Evolutionary conservation across 2,329 filamentous ascomycete genomes (phyloP), one percentile per base, ranked within the genome.

Genomic region (Cryphonectria carpinicola): DNA sequence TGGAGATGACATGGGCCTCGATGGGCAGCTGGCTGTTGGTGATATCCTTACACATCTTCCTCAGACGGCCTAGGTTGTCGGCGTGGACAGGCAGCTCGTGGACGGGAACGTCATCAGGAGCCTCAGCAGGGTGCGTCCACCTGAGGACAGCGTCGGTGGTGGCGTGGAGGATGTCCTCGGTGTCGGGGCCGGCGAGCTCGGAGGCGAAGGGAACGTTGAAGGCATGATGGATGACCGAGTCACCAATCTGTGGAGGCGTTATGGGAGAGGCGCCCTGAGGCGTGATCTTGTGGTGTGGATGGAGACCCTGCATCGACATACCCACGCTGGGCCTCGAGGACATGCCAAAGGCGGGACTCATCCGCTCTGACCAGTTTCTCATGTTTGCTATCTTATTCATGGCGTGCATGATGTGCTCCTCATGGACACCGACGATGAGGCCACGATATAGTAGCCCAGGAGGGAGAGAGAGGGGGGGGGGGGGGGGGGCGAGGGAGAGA

Each of bases 141-240:
- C 93, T 90, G 75, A 95, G 88, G 74, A 97, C 90, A 72, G 95
- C 95, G 76, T 94, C 93, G 70, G 90, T 89, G 74, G 93, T 97
- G 74, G 95, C 94, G 83, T 98, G 95, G 72, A 98, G 88, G 77
- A 99, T 93, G 81, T 98, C 95, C 81, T 98, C 94, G 75, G 92
- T 92, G 78, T 98, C 94, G 74, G 96, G 96, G 46, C 96, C 96
- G 73, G 93, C 89, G 73, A 99, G 90, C 77, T 95, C 95, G 74
- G 93, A 97, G 76, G 94, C 91, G 83, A 98, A 98, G 72, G 96
- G 96, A 65, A 99, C 92, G 80, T 98, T 98, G 90, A 99, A 98
- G 74, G 94, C 95, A 80, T 97, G 92, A 82, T 97, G 94, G 81
- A 98, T 93, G 75, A 90, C 90, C 67, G 91, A 86, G 80, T 95